These are phyloP conservation scores for Houttuynia cordata DNA, from an alignment of 164 flowering plant species.

Conservation along the genomic window DNA sequence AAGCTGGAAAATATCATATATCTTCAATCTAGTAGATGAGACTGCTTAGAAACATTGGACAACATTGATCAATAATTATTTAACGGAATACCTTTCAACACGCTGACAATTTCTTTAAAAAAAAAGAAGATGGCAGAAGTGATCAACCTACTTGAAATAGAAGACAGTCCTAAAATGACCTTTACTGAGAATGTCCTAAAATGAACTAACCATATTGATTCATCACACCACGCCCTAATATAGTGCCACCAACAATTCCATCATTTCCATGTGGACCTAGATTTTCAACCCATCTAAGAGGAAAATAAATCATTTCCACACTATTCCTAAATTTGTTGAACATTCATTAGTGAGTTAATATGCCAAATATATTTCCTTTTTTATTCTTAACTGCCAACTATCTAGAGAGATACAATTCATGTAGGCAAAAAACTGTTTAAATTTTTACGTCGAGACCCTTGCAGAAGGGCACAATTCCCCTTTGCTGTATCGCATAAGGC, in stretches of 20 bases:
- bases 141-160: not conserved
- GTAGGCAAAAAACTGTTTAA: not conserved
- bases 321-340: too few relatives aligned
- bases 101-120: not conserved
- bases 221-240: not conserved
- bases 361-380: too few relatives aligned
- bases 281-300: too few relatives aligned
- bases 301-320: too few relatives aligned
- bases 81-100: not conserved
- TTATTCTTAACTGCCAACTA: too few relatives aligned
- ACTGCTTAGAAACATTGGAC: too few relatives aligned
- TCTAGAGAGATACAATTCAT: not conserved
- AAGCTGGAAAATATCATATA: slow-evolving; percentile 76
- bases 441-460: slow-evolving; percentile 73
- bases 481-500: slow-evolving; percentile 85
- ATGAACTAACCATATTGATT: not conserved
- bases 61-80: too few relatives aligned
- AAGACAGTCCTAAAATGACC: not conserved
- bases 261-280: too few relatives aligned
- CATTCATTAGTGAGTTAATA: not conserved
- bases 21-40: slow-evolving; percentile 24
- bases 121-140: not conserved
- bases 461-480: slow-evolving; percentile 84
- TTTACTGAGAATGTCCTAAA: too few relatives aligned
- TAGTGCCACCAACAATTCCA: too few relatives aligned